Conservation (phyloP, 257 asterid species). For the Ilex asprella region DNA sequence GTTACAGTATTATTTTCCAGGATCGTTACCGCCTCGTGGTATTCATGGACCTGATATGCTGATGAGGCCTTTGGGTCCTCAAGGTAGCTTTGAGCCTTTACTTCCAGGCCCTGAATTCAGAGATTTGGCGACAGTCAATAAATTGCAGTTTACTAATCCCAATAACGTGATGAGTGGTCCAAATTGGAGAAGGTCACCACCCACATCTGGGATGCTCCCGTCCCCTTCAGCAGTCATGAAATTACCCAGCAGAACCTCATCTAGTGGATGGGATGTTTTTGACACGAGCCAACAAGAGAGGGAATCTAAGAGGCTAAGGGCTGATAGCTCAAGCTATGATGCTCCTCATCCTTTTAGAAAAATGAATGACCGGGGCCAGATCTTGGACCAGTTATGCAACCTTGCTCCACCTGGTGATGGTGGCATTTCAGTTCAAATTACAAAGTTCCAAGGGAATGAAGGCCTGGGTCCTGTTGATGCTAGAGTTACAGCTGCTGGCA, state of each 20-base stretch:
- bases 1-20: constrained; percentile 40
- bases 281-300: constrained; percentile 61
- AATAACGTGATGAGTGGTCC: constrained; percentile 51
- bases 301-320: constrained; percentile 80
- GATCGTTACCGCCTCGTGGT: constrained; percentile 40
- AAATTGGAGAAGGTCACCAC: constrained; percentile 65
- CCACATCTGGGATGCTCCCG: constrained; percentile 51
- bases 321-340: constrained; percentile 33
- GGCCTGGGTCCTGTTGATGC: constrained; percentile 20
- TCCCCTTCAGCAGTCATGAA: constrained; percentile 52
- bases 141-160: constrained; percentile 44
- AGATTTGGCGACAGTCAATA: constrained; percentile 34
- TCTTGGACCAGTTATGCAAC: constrained; percentile 42
- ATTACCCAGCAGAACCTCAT: constrained; percentile 36
- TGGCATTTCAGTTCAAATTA: constrained; percentile 30
- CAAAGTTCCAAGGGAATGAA: constrained; percentile 16
- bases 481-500: constrained; percentile 32
- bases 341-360: constrained; percentile 35
- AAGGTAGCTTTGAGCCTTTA: constrained; percentile 44
- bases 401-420: constrained; percentile 23
- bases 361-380: constrained; percentile 29
- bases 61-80: constrained; percentile 52
- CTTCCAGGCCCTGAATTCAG: constrained; percentile 37
- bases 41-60: constrained; percentile 50
- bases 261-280: constrained; percentile 63